Evolutionary conservation across 2,329 filamentous ascomycete species (phyloP).

Genomic region (Sphaceloma murrayae): DNA sequence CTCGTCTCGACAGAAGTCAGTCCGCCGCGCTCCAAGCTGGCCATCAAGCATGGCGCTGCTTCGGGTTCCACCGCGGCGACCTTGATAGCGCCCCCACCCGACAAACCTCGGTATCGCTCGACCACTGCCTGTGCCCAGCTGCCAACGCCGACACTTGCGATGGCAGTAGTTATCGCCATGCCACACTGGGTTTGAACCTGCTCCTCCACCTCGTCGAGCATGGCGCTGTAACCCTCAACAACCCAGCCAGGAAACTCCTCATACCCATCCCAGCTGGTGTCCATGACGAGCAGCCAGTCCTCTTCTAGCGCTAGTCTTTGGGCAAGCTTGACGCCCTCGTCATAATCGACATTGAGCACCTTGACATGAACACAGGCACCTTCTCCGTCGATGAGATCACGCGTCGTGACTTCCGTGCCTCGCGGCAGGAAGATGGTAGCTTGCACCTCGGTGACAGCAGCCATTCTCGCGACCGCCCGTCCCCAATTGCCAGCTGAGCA

Average conservation of each 20-base stretch:
- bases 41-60: conserved; percentile 50
- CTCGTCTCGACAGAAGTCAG: conserved; percentile 45
- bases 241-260: conserved; percentile 61
- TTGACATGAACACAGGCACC: conserved; percentile 52
- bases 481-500: conserved; percentile 73
- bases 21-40: conserved; percentile 43
- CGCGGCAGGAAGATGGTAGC: conserved; percentile 54
- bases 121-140: conserved; percentile 62
- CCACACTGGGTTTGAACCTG: conserved; percentile 41
- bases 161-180: conserved; percentile 35
- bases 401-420: conserved; percentile 47
- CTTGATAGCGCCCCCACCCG: conserved; percentile 13
- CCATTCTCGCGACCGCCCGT: conserved; percentile 62
- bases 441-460: conserved; percentile 45
- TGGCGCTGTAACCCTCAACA: conserved; percentile 66
- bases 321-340: conserved; percentile 49
- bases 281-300: conserved; percentile 52
- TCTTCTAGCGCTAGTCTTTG: conserved; percentile 34
- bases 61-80: conserved; percentile 64
- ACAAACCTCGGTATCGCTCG: conserved; percentile 49
- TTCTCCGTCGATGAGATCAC: conserved; percentile 49
- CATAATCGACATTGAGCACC: conserved; percentile 51
- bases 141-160: conserved; percentile 64
- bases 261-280: conserved; percentile 58
- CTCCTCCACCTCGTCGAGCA: conserved; percentile 57